These are phyloP conservation scores for Tilletiaria anomala DNA, from an alignment of 1,284 basidiomycete genomes.

Conservation along the genomic window DNA sequence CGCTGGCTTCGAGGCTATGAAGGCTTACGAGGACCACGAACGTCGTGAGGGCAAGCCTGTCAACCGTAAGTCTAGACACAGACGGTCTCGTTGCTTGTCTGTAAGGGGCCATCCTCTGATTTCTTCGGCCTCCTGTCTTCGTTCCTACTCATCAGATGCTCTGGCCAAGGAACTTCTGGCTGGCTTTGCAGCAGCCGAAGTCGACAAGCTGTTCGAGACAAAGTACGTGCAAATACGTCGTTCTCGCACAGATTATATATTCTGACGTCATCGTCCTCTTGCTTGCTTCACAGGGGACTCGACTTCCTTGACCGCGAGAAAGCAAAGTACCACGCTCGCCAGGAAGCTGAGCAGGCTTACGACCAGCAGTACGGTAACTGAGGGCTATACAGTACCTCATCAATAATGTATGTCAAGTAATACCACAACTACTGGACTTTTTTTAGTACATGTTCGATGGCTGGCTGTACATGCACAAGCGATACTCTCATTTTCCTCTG, in stretches of 20 bases:
- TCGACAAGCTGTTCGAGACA: conserved; percentile 32
- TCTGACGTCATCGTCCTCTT: not conserved
- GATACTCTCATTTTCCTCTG: no score
- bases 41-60: conserved; percentile 37
- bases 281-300: conserved; percentile 44
- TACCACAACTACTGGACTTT: no score
- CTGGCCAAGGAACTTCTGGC: conserved; percentile 44
- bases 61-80: conserved; percentile 2
- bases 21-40: conserved; percentile 47
- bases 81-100: no score
- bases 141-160: conserved; percentile 9
- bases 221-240: conserved; percentile 27
- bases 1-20: conserved; percentile 44
- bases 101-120: no score
- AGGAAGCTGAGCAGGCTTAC: conserved; percentile 20
- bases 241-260: conserved; percentile 3
- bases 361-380: conserved; percentile 24
- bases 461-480: no score
- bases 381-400: no score
- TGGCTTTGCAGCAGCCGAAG: conserved; percentile 32
- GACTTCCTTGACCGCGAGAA: conserved; percentile 44
- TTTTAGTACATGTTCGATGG: no score
- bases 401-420: no score
- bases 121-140: not conserved
- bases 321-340: conserved; percentile 42